A percentile compares a stretch with the other conserved stretches of the same genome.
phyloP scores from a whole-genome alignment of 2,329 filamentous ascomycete species.

The Fusarium globosum region DNA sequence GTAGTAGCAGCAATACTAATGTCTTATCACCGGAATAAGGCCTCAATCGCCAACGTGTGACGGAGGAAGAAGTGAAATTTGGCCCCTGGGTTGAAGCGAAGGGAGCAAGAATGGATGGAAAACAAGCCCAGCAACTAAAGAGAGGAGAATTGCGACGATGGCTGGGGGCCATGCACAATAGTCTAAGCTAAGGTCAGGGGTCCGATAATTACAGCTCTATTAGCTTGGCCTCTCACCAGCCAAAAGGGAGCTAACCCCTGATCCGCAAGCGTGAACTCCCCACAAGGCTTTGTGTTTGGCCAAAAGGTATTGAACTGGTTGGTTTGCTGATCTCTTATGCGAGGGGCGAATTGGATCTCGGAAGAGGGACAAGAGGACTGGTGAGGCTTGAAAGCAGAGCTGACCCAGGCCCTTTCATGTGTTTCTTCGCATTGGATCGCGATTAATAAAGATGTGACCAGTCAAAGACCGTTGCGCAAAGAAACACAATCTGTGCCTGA shows the following conservation, averaged over 20 bases:
- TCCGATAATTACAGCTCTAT: conserved; percentile 17
- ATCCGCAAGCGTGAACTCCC: conserved; percentile 25
- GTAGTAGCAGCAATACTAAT: conserved; percentile 15
- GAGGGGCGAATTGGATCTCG: conserved; percentile 8
- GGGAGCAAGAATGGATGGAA: conserved; percentile 27
- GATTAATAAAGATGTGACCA: conserved; percentile 4
- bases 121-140: conserved; percentile 15
- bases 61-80: conserved; percentile 21
- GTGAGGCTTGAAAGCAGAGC: conserved; percentile 13
- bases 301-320: not conserved
- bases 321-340: conserved; percentile 11
- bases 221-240: not conserved
- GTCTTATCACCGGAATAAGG: conserved; percentile 36
- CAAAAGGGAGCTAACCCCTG: conserved; percentile 27
- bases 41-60: conserved; percentile 25
- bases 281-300: conserved; percentile 19
- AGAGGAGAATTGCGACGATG: conserved; percentile 31
- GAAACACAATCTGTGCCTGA: conserved; percentile 32
- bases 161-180: conserved; percentile 38
- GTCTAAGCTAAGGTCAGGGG: conserved; percentile 32
- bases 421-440: conserved; percentile 11
- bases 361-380: conserved; percentile 22
- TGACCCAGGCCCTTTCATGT: not conserved
- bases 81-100: conserved; percentile 32
- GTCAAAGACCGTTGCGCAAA: conserved; percentile 2